phyloP scores from a whole-genome alignment of 257 asterid species.

The Paulownia fortunei region DNA sequence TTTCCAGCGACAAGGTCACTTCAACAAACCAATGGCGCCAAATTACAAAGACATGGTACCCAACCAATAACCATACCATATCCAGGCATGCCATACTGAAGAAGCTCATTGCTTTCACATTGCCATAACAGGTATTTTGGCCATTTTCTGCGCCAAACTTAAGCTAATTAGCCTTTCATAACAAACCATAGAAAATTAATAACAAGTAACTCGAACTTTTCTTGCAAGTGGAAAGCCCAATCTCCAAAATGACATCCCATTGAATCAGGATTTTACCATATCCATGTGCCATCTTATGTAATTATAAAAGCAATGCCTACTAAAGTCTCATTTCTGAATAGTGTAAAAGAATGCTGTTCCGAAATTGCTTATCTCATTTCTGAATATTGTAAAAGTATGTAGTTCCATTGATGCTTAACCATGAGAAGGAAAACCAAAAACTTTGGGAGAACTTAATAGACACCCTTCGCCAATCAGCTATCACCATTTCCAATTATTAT shows the following conservation, averaged over 20 bases:
- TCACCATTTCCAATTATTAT: constrained; percentile 34
- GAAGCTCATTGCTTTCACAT: constrained; percentile 20
- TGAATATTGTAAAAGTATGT: constrained; percentile 10
- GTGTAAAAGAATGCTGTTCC: constrained; percentile 3
- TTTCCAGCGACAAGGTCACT: background rate
- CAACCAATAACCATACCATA: constrained; percentile 9
- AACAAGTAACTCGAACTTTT: constrained; percentile 12
- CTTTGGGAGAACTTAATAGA: constrained; percentile 15
- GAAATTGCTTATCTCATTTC: constrained; percentile 29
- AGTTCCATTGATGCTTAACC: constrained; percentile 35
- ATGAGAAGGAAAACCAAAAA: constrained; percentile 26
- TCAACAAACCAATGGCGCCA: constrained; percentile 18
- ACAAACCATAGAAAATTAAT: background rate
- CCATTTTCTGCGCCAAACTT: background rate
- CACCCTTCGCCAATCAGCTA: constrained; percentile 19
- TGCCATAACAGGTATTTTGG: background rate
- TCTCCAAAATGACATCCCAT: constrained; percentile 6
- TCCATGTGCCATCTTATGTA: constrained; percentile 19
- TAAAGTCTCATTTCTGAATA: constrained; percentile 20
- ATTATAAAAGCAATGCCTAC: constrained; percentile 16
- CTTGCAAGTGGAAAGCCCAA: constrained; percentile 20
- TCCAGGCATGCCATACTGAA: background rate
- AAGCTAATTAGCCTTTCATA: background rate
- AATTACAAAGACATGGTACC: background rate
- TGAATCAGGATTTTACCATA: constrained; percentile 12